Conservation (phyloP, 805 yeast genomes). For the Wickerhamomyces strasburgensis region DNA sequence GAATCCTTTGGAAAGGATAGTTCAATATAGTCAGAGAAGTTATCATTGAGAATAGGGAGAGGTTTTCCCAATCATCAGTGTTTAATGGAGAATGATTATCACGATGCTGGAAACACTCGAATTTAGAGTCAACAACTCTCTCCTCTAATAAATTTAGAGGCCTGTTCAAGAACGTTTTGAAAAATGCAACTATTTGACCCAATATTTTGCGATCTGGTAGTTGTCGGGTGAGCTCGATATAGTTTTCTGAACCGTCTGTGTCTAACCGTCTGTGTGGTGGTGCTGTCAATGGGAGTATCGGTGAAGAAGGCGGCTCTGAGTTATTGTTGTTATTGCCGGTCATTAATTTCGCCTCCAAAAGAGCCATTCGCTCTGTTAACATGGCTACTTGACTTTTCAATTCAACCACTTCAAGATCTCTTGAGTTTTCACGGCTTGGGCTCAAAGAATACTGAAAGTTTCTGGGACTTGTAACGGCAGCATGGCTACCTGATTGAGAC, state of each 20-base stretch:
- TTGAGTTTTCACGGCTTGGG: neutral
- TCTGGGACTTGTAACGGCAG: neutral
- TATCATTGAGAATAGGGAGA: constrained; percentile 17
- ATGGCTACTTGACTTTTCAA: constrained; percentile 12
- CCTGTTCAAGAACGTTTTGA: constrained; percentile 10
- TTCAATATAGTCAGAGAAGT: constrained; percentile 13
- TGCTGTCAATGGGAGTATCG: neutral
- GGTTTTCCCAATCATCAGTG: constrained; percentile 14
- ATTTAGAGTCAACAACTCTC: constrained; percentile 4
- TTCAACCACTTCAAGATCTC: constrained; percentile 10
- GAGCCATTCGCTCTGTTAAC: constrained; percentile 11
- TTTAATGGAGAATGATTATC: neutral
- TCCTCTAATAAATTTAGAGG: constrained; percentile 16
- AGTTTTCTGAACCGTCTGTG: neutral
- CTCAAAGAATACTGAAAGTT: neutral
- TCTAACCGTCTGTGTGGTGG: neutral
- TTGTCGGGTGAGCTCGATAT: constrained; percentile 1
- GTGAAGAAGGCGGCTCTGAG: constrained; percentile 1
- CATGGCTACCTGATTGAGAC: too few relatives aligned
- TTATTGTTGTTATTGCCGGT: neutral
- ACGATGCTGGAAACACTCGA: constrained; percentile 3
- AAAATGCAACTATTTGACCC: constrained; percentile 5
- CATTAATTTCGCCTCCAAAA: constrained; percentile 11
- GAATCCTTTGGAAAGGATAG: constrained; percentile 9
- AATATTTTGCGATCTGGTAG: constrained; percentile 8